Percentiles rank a stretch among this genome's conserved stretches.
These are phyloP conservation scores for Lasiosphaeria ovina DNA, from an alignment of 495 filamentous ascomycete species.

Conservation along the genomic window DNA sequence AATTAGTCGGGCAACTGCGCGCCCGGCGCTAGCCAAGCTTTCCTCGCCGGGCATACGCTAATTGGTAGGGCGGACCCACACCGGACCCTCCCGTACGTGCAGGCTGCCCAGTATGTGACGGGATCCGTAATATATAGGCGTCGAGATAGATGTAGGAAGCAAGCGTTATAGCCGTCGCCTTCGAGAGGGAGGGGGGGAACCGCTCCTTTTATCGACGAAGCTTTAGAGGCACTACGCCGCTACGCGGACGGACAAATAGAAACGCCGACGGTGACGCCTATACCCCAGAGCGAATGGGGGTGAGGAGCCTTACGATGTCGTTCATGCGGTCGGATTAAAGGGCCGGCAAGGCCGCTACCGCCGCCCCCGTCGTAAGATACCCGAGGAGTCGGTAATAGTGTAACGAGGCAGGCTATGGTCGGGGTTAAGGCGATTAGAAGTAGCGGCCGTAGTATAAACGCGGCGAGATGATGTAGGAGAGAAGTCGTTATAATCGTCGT, in stretches of 20 bases:
- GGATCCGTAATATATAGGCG: too few species aligned
- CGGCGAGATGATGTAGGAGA: background rate
- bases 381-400: background rate
- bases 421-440: background rate
- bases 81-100: too few species aligned
- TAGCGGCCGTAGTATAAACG: background rate
- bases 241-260: constrained; percentile 8
- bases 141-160: too few species aligned
- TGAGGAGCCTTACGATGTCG: too few species aligned
- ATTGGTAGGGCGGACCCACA: too few species aligned
- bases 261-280: constrained; percentile 7
- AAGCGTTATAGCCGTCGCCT: constrained; percentile 3
- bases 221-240: constrained; percentile 5
- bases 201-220: constrained; percentile 13
- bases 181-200: constrained; percentile 10
- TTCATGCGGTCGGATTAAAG: constrained; percentile 7
- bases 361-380: background rate
- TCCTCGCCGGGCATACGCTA: too few species aligned
- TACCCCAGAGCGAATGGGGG: constrained; percentile 8
- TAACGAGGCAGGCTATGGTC: background rate
- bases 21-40: too few species aligned
- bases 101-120: too few species aligned
- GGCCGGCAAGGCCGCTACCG: background rate
- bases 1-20: too few species aligned
- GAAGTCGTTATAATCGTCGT: background rate